phyloP scores from a whole-genome alignment of 2,329 filamentous ascomycete genomes.

The Arthrocladium fulminans region DNA sequence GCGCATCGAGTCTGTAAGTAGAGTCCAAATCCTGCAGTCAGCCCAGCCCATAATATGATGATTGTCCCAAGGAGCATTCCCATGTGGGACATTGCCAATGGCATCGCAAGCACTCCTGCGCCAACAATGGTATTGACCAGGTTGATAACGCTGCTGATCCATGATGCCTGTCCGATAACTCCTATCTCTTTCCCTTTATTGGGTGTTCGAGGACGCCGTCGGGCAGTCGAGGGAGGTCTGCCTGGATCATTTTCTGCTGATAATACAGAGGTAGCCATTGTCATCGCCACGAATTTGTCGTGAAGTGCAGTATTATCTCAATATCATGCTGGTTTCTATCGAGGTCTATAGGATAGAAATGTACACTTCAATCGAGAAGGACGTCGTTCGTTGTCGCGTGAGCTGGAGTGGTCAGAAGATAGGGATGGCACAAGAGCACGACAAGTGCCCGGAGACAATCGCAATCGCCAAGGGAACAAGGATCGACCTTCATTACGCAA shows the following conservation, averaged over 20 bases:
- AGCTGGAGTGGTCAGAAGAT: not conserved
- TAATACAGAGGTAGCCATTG: not conserved
- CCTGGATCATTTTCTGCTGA: conserved; percentile 10
- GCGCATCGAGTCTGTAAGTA: conserved; percentile 93
- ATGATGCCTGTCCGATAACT: conserved; percentile 66
- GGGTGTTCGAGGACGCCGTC: conserved; percentile 18
- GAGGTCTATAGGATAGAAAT: not conserved
- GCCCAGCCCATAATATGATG: conserved; percentile 83
- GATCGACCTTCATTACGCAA: too few relatives aligned
- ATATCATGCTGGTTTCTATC: not conserved
- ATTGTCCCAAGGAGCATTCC: conserved; percentile 76
- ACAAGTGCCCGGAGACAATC: too few relatives aligned
- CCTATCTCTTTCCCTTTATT: conserved; percentile 53
- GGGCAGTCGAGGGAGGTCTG: conserved; percentile 16
- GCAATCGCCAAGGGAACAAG: too few relatives aligned
- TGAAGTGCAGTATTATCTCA: not conserved
- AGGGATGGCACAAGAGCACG: not conserved
- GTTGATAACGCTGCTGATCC: conserved; percentile 87
- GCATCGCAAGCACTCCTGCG: conserved; percentile 89
- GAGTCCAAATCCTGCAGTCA: conserved; percentile 82
- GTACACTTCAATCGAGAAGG: not conserved
- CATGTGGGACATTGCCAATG: conserved; percentile 91
- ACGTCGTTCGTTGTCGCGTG: not conserved
- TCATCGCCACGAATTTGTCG: not conserved
- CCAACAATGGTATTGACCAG: conserved; percentile 95